Evolutionary conservation across 176 grass and related monocot genomes (phyloP).

Genomic region (Echinochloa phyllopogon): DNA sequence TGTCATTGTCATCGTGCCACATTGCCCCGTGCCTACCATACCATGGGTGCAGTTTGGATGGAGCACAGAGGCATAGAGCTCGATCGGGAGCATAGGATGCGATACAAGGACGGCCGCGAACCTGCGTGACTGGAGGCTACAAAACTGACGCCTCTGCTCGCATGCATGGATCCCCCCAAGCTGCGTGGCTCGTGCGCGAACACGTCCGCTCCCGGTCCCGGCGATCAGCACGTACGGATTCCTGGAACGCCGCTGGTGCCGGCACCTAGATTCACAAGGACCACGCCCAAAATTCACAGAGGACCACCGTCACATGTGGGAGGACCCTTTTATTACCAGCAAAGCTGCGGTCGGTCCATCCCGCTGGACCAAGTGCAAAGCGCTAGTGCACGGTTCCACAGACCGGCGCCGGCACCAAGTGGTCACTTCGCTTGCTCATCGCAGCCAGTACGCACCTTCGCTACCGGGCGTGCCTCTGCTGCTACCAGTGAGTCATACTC

Average conservation of each 20-base stretch:
- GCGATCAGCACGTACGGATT: background rate
- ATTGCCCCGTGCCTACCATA: too few species aligned
- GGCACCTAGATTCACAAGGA: background rate
- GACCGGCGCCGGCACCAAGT: background rate
- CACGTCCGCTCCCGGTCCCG: background rate
- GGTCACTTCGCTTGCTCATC: background rate
- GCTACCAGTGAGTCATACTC: background rate
- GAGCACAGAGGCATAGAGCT: too few species aligned
- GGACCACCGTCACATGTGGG: background rate
- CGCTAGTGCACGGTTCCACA: background rate
- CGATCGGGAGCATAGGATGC: too few species aligned
- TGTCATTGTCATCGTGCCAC: too few species aligned
- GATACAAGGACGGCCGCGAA: too few species aligned
- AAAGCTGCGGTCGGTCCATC: background rate
- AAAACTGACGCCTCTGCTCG: too few species aligned
- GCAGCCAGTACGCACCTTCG: background rate
- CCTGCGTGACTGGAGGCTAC: too few species aligned
- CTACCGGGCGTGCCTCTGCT: too few species aligned
- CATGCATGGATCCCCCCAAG: background rate
- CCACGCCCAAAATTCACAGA: background rate
- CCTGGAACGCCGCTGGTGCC: background rate
- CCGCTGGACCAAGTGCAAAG: background rate
- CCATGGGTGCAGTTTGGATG: too few species aligned
- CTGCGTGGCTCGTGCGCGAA: background rate
- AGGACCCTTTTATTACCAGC: background rate